Evolutionary conservation across 1,139 yeast species (phyloP), one percentile per base, ranked within the genome.

Genomic region (Geotrichum fermentans): DNA sequence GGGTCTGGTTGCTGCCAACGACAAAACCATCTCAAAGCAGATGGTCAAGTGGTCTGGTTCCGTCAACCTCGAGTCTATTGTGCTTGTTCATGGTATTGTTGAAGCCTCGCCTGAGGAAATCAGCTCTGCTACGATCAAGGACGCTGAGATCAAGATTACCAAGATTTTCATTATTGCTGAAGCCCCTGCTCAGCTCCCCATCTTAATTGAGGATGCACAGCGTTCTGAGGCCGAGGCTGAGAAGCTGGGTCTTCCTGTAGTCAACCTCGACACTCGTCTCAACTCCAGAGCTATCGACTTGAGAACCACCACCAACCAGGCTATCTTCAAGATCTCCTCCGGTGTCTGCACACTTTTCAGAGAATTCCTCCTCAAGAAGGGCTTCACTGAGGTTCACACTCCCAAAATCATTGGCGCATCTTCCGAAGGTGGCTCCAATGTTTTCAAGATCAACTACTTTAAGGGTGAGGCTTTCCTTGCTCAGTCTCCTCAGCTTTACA

Each of bases 361-460:
- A 68, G 98, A 92, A 72, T 92, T 83, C 66, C 77, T 92, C 62
- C 65, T 72, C 54, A 71, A 71, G 47, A 79, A 73, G 61, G 80
- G 80, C 18, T 92, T 92, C 71, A 79, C 82, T 40, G 99, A 92
- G 73, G 81, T 89, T 59, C 98, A 92, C 71, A 84, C 97, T 11
- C 99, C 99, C 55, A 92, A 92, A 72, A 75, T 92, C 61, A 78
- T 92, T 65, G 96, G 94, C 59, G 89, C 97, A 45, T 87, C 98
- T 34, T 84, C 96, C 54, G 99, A 92, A 74, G 97, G 97, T 67
- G 99, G 99, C 58, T 80, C 97, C 54, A 90, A 89, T 67, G 97
- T 94, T 42, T 92, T 92, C 72, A 95, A 87, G 71, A 83, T 92
- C 55, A 75, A 84, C 47, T 94, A 94, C 72, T 94, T 92, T 77